Percentiles rank a stretch among this genome's conserved stretches.
phyloP scores from a whole-genome alignment of 208 protist genomes.

The Crithidia fasciculata region DNA sequence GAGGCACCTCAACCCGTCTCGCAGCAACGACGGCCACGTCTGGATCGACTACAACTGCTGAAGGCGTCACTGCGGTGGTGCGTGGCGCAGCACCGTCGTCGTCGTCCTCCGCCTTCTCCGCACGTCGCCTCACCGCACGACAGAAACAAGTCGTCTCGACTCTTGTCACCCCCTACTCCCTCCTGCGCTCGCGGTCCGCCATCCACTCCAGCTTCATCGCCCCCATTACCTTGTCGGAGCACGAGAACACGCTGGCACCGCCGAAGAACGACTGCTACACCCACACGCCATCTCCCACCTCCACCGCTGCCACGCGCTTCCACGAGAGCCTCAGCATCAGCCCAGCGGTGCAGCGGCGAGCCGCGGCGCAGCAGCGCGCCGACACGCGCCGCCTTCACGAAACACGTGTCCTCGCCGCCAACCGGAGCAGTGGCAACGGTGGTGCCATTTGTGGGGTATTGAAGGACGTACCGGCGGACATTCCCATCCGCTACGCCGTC shows the following conservation, averaged over 20 bases:
- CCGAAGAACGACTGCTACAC: neutral
- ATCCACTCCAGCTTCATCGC: conserved; percentile 37
- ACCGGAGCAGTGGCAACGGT: neutral
- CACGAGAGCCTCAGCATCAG: conserved; percentile 29
- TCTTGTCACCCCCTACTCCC: conserved; percentile 26
- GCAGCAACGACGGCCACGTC: too few species aligned
- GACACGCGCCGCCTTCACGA: conserved; percentile 6
- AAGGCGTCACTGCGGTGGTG: neutral
- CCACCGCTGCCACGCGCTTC: conserved; percentile 16
- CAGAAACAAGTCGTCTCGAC: conserved; percentile 14
- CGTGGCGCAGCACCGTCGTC: neutral
- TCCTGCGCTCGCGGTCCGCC: conserved; percentile 24
- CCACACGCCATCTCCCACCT: neutral
- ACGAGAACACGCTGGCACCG: conserved; percentile 9
- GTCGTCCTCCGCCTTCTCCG: neutral
- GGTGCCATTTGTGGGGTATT: conserved; percentile 6
- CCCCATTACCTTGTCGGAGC: conserved; percentile 25
- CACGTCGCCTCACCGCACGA: neutral
- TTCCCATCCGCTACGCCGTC: conserved; percentile 44
- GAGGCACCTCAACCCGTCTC: too few species aligned
- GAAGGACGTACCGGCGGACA: conserved; percentile 31
- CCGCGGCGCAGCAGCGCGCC: conserved; percentile 17
- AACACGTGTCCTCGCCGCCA: conserved; percentile 4
- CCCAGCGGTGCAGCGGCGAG: conserved; percentile 14
- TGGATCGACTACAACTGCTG: too few species aligned